Evolutionary conservation across 306 rosid genomes (phyloP).

Genomic region (Pachyrhizus erosus): DNA sequence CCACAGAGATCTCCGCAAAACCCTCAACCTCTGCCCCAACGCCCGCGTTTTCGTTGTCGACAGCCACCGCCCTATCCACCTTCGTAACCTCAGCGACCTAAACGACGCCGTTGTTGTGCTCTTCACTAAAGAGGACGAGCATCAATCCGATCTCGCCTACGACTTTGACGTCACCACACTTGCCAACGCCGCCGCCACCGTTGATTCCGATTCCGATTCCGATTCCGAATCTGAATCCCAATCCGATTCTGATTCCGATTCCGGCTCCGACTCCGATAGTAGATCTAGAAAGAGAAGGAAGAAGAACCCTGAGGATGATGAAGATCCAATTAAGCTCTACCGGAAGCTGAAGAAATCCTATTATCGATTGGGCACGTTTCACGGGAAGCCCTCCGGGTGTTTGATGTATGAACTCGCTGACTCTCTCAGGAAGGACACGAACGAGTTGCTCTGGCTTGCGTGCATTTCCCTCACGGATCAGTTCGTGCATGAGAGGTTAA

Average conservation of each 20-base stretch:
- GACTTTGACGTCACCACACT: constrained; percentile 76
- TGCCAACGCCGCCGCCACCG: constrained; percentile 74
- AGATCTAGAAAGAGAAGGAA: constrained; percentile 3
- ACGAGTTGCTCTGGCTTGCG: constrained; percentile 88
- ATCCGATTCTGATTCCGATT: not conserved
- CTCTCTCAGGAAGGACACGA: constrained; percentile 80
- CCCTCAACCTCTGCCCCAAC: constrained; percentile 54
- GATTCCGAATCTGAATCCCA: constrained; percentile 1
- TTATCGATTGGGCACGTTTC: constrained; percentile 85
- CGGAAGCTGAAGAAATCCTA: constrained; percentile 71
- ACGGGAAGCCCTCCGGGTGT: constrained; percentile 95
- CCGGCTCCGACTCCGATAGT: not conserved
- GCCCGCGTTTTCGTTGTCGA: constrained; percentile 81
- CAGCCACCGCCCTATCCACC: constrained; percentile 89
- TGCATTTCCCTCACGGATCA: constrained; percentile 93
- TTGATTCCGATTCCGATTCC: not conserved
- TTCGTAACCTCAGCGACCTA: constrained; percentile 73
- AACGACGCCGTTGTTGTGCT: constrained; percentile 81
- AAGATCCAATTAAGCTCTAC: constrained; percentile 65
- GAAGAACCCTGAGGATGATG: constrained; percentile 22
- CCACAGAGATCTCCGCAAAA: constrained; percentile 65
- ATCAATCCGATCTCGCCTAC: constrained; percentile 78
- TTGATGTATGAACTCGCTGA: constrained; percentile 92
- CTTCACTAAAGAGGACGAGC: constrained; percentile 78
- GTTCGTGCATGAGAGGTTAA: constrained; percentile 85